Percentiles rank a stretch among this genome's conserved stretches.
Conservation (phyloP, 257 asterid genomes). For the Mitragyna speciosa region DNA sequence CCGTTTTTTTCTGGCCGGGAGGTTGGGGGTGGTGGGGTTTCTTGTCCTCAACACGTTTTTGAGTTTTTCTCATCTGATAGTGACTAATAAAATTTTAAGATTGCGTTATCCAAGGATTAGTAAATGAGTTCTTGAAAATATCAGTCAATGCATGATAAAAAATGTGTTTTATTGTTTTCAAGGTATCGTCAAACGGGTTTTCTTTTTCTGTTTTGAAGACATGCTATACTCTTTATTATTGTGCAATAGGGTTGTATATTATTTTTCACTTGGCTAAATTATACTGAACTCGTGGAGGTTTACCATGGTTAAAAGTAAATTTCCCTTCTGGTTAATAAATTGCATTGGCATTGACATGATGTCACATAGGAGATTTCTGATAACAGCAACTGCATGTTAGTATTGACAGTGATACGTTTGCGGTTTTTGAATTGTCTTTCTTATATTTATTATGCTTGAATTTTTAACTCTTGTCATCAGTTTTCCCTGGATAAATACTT, state of each 20-base stretch:
- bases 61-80: not conserved
- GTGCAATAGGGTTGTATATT: too few species aligned
- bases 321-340: not conserved
- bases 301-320: not conserved
- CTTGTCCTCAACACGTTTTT: not conserved
- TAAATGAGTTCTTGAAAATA: not conserved
- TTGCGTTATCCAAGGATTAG: not conserved
- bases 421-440: too few species aligned
- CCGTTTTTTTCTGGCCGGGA: not conserved
- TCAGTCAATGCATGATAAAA: not conserved
- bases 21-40: not conserved
- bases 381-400: too few species aligned
- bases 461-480: too few species aligned
- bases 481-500: too few species aligned
- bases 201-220: too few species aligned
- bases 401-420: too few species aligned
- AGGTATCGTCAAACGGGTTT: not conserved
- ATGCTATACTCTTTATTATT: not conserved
- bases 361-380: not conserved
- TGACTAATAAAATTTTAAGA: not conserved
- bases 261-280: not conserved
- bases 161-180: not conserved
- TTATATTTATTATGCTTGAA: too few species aligned
- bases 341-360: not conserved
- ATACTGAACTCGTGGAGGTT: not conserved